Evolutionary conservation across 2,329 filamentous ascomycete genomes (phyloP), one percentile per base, ranked within the genome.

Genomic region (Dendryphion nanum): DNA sequence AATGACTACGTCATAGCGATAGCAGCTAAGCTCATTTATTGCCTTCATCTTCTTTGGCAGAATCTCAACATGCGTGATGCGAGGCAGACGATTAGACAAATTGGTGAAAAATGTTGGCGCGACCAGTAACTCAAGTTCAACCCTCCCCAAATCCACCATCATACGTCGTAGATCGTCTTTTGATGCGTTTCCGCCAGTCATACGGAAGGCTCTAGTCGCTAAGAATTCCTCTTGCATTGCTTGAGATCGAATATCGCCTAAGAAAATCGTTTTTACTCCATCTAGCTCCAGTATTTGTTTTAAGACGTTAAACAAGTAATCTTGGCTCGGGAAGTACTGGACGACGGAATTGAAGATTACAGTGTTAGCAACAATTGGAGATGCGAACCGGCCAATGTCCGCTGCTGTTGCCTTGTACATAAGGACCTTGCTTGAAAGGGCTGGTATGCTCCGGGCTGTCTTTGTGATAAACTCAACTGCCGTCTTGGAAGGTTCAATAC

Each of bases 241-340:
- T n/a, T 26, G 23, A 8, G 23, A 26, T 8, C 23, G 23, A 8
- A 26, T 26, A n/a, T 26, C 23, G 23, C 23, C 23, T 8, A 26
- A 26, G 23, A 26, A 26, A 8, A 26, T 8, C n/a, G 23, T 26
- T n/a, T 26, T n/a, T 8, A 26, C n/a, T 8, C 23, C 23, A n/a
- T 8, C 8, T n/a, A 8, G 8, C 23, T 26, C 8, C 8, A 31
- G 8, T 31, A 47, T 18, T 2, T 38, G 16, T 21, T 33, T 4
- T 1, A 39, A 18, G 4, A 39, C 35, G 2, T 37, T 28, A 34
- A 39, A 36, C 3, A 47, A 38, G 20, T 47, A 47, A 3, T 44
- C 44, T 15, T 36, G 37, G 28, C 41, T 44, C 5, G 44, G 44
- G 15, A 47, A 47, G 20, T 47, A 44, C 17, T 47, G 40, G 8